Evolutionary conservation across 768 basidiomycete genomes (phyloP), one percentile per base, ranked within the genome.

Genomic region (Amanita exitialis): DNA sequence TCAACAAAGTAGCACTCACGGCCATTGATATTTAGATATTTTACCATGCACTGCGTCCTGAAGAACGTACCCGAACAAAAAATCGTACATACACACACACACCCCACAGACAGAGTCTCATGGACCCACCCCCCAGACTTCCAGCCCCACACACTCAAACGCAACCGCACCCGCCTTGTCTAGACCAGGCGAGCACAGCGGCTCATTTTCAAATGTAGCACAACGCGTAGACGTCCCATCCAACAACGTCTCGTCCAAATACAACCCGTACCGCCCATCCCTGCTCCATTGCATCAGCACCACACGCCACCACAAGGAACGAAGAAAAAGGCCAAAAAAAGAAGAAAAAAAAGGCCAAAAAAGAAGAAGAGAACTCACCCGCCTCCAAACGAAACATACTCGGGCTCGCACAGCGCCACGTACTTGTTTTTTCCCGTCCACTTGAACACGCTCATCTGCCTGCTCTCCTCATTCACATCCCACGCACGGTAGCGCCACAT

Each of bases 371-470:
- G 12, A 10, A 75, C 86, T 52, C 55, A 92, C 91, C 94, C 94
- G 57, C 94, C 94, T 10, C 93, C 94, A 60, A 95, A 90, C 1
- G 90, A 90, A 53, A 96, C 72, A 57, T 77, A 90, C 13, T 76
- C 79, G 0, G 77, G 67, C 59, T 94, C 89, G 65, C 90, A 93
- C 6, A 95, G 72, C 18, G 89, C 82, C 36, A 96, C 85, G 59
- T 97, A 97, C 48, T 84, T 83, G 62, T 98, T 99, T 63, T 69
- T 79, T 3, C 91, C 92, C 0, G 93, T 94, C 82, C 88, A 88
- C 44, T 75, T 80, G 69, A 77, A 93, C 25, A 89, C 75, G 23
- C 79, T 69, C 37, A 92, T 59, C 3, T 63, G 64, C 3, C 62
- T 32, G 4, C 62, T 32, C 12, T 32, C 30, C 32, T 4, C 32